Percentiles rank a stretch among this genome's conserved stretches.
Evolutionary conservation across 1,139 yeast genomes (phyloP).

Genomic region (Geotrichum carabidarum): DNA sequence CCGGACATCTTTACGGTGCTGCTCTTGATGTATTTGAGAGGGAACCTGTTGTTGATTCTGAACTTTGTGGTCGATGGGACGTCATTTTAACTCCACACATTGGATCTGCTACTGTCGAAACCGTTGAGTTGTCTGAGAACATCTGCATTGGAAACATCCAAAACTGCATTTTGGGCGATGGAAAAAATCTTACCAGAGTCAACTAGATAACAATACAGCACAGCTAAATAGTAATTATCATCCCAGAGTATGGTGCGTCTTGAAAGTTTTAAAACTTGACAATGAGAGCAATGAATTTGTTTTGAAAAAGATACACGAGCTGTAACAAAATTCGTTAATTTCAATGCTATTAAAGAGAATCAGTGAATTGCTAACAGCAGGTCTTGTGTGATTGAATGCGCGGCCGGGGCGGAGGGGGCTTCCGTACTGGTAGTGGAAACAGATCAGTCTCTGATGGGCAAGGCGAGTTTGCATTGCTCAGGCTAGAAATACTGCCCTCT

Average conservation of each 20-base stretch:
- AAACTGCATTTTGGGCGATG: conserved; percentile 34
- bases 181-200: conserved; percentile 13
- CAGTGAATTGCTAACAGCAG: background rate
- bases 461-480: background rate
- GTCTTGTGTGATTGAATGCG: background rate
- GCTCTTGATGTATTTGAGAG: conserved; percentile 70
- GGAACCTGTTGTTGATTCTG: conserved; percentile 60
- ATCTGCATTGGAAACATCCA: conserved; percentile 48
- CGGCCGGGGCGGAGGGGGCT: conserved; percentile 15
- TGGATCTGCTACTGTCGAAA: conserved; percentile 14
- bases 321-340: no score
- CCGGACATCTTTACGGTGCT: conserved; percentile 57
- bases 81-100: conserved; percentile 12
- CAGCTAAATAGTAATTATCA: no score
- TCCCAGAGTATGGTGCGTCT: no score
- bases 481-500: background rate
- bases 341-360: background rate
- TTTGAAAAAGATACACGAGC: no score
- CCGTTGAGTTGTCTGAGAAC: conserved; percentile 19
- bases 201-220: conserved; percentile 6
- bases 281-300: no score
- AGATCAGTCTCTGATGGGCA: background rate
- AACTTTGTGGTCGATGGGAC: conserved; percentile 51
- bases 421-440: background rate
- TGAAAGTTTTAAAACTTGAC: no score